phyloP scores from a whole-genome alignment of 306 rosid species.

The Inga oerstediana region DNA sequence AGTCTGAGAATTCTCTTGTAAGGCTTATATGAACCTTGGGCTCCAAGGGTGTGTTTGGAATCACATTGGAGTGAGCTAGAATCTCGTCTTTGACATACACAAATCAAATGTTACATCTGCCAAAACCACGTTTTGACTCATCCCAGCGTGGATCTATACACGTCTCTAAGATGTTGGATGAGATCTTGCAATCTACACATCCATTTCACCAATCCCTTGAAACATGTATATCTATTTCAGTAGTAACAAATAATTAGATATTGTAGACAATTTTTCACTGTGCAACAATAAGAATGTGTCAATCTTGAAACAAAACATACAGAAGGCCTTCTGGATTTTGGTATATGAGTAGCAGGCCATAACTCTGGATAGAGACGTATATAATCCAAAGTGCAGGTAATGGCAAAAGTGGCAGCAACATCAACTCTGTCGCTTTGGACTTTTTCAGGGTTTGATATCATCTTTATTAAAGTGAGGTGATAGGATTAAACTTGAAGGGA shows the following conservation, averaged over 20 bases:
- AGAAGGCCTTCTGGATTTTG: neutral
- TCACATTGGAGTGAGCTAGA: neutral
- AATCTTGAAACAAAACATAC: neutral
- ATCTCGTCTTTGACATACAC: neutral
- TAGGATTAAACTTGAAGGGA: conserved; percentile 14
- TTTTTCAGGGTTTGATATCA: conserved; percentile 20
- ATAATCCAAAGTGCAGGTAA: neutral
- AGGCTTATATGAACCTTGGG: neutral
- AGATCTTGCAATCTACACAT: neutral
- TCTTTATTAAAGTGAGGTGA: conserved; percentile 20
- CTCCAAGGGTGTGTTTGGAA: neutral
- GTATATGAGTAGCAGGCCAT: neutral
- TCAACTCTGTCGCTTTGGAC: neutral
- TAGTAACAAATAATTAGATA: neutral
- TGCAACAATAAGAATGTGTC: neutral
- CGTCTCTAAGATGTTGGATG: conserved; percentile 2
- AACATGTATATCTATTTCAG: neutral
- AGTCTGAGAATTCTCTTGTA: neutral
- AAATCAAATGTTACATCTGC: neutral
- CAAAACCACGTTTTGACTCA: neutral
- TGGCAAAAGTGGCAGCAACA: neutral
- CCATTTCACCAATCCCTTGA: neutral
- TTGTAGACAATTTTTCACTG: neutral
- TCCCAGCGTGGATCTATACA: neutral
- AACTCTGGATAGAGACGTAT: neutral